phyloP scores from a whole-genome alignment of 2,329 filamentous ascomycete genomes.

The Fusarium sp. region DNA sequence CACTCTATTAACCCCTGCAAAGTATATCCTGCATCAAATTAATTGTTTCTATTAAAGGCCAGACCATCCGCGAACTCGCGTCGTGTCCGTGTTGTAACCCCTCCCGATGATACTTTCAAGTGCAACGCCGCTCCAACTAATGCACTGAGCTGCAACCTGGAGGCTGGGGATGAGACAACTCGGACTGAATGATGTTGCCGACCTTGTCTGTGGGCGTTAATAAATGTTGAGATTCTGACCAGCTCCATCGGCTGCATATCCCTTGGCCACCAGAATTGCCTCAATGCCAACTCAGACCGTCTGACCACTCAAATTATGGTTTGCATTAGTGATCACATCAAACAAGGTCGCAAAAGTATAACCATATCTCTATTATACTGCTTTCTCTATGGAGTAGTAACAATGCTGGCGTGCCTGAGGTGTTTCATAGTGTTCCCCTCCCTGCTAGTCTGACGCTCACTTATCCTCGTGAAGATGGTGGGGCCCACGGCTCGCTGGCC shows the following conservation, averaged over 20 bases:
- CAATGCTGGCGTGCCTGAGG: slow-evolving; percentile 34
- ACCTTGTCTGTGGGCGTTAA: too few species aligned
- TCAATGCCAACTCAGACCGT: slow-evolving; percentile 27
- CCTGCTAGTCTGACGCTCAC: not conserved
- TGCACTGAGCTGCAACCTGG: slow-evolving; percentile 35
- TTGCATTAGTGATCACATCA: not conserved
- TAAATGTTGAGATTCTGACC: too few species aligned
- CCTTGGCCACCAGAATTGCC: slow-evolving; percentile 2
- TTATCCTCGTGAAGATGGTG: slow-evolving; percentile 39
- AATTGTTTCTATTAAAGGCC: slow-evolving; percentile 43
- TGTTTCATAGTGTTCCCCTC: slow-evolving; percentile 20
- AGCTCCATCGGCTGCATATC: too few species aligned
- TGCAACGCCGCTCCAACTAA: slow-evolving; percentile 24
- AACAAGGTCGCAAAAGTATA: slow-evolving; percentile 1
- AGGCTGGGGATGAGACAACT: slow-evolving; percentile 31
- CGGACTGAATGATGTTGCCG: too few species aligned
- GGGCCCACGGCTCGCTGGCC: slow-evolving; percentile 6
- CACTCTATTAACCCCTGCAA: slow-evolving; percentile 6
- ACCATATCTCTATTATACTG: slow-evolving; percentile 30
- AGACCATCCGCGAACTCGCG: slow-evolving; percentile 44
- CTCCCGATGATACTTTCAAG: slow-evolving; percentile 21
- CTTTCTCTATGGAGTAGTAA: slow-evolving; percentile 26
- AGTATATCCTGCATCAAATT: slow-evolving; percentile 8
- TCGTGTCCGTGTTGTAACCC: slow-evolving; percentile 43
- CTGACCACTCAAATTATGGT: not conserved